Base-by-base conservation (phyloP, 257 asterid species). In the Przewalskia tangutica region DNA sequence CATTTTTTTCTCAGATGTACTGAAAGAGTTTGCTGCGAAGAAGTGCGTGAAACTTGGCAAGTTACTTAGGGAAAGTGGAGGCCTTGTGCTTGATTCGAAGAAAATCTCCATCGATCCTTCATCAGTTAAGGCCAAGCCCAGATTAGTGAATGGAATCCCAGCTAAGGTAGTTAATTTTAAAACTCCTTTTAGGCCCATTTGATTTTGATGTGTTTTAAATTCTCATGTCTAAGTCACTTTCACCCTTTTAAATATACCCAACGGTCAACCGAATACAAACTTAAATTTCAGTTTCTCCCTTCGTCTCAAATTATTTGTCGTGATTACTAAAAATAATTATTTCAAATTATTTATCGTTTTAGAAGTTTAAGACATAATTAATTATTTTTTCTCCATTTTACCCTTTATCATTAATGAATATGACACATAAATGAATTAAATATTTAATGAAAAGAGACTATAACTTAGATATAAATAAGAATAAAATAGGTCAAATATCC, bases 21-120 rank as follows among this genome's bases (percentile, higher is more conserved):
- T 92, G 84, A 89, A 91, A 73, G 95, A 89, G 81, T 92, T 91
- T 79, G 90, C 93, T 10, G 92, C 94, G 1, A 92, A 91, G 64
- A 92, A 88, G 83, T 84, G 93, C 65, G 90, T 87, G 50, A 91
- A 88, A 77, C 89, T 91, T 44, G 97, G 95, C 7, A 92, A 84
- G 75, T 82, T 91, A 79, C 83, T 92, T 80, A 86, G 86, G 88
- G 92, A 92, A 81, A 88, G 90, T 42, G 89, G 92, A 46, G 88
- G 87, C 5, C 84, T 85, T 16, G 83, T 70, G 36, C 48, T 80
- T 34, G 88, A 86, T 70, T 56, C 85, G 2, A 90, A 87, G 81
- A 77, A 81, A 62, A 62, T 51, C 51, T 77, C 62, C 44, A 11
- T 14, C 13, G n/a, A 83, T 42, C 44, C 75, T 20, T 32, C 86